Evolutionary conservation across 495 filamentous ascomycete species (phyloP), one percentile per base, ranked within the genome.

Genomic region (Podospora conica): DNA sequence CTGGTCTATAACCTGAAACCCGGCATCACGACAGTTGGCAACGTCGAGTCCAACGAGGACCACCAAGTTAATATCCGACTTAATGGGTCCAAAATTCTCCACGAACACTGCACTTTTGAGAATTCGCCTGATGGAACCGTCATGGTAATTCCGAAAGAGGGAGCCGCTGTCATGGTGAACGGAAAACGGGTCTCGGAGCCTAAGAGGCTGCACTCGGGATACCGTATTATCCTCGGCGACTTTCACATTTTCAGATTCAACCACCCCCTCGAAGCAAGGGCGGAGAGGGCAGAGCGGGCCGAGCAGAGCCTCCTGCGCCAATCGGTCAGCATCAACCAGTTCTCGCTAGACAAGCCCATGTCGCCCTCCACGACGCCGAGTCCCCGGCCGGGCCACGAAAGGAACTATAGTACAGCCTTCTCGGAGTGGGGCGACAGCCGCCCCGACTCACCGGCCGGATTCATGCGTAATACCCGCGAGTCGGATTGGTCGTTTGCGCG

Each of bases 241-340:
- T 99, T 99, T 72, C 95, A 99, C 74, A 99, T 99, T 63, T 99
- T 98, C 77, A 85, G 95, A 65, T 99, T 99, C 81, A 99, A 99
- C 69, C 92, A 99, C 74, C 95, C 95, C 1, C 88, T 96, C 80
- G 95, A 99, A 78, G 95, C 96, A 40, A 87, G 91, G 15, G 93
- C 92, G 8, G 95, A 99, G 76, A 81, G 96, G 61, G 93, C 93
- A 15, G 92, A 96, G 70, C 73, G 74, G 22, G 69, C 73, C 21
- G 68, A 73, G 48, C 69, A 92, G 69, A 96, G 92, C 71, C 79
- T 94, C 9, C 80, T 99, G 62, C 87, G 94, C 60, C 94, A 99
- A 71, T 93, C 93, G 11, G 83, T 97, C 48, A 92, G 91, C 6
- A 88, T 88, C 55, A 93, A 83, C 74, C 91, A 94, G 76, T 80